Evolutionary conservation across 768 basidiomycete genomes (phyloP).

Genomic region (Tricholoma saponaceum): DNA sequence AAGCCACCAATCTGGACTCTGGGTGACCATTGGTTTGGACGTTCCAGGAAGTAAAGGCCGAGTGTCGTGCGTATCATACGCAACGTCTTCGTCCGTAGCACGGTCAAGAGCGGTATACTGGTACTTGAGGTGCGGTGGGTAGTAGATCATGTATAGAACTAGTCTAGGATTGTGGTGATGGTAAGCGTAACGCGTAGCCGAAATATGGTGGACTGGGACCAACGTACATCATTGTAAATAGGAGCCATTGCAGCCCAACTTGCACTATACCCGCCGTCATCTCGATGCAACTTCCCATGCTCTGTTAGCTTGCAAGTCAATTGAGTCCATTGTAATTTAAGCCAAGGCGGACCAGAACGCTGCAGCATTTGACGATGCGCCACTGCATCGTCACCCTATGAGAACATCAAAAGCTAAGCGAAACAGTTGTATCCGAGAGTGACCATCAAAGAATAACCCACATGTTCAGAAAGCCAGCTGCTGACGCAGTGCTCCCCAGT

Average conservation of each 20-base stretch:
- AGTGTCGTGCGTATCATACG: slow-evolving; percentile 32
- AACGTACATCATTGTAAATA: slow-evolving; percentile 81
- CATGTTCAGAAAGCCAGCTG: slow-evolving; percentile 85
- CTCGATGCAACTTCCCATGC: slow-evolving; percentile 68
- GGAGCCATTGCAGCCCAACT: slow-evolving; percentile 76
- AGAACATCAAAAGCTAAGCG: slow-evolving; percentile 8
- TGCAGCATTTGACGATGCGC: slow-evolving; percentile 78
- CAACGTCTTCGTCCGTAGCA: slow-evolving; percentile 24
- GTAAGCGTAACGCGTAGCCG: background rate
- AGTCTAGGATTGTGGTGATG: slow-evolving; percentile 48
- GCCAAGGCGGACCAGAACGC: slow-evolving; percentile 53
- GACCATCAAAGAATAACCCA: slow-evolving; percentile 25
- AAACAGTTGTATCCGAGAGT: background rate
- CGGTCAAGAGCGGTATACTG: background rate
- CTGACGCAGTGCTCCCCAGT: slow-evolving; percentile 81
- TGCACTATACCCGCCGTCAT: slow-evolving; percentile 80
- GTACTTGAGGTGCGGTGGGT: slow-evolving; percentile 81
- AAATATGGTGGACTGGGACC: background rate
- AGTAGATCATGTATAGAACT: slow-evolving; percentile 89
- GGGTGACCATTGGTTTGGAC: slow-evolving; percentile 24
- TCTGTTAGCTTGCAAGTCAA: slow-evolving; percentile 35
- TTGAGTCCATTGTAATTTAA: background rate
- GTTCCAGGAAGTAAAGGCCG: slow-evolving; percentile 24
- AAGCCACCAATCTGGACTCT: slow-evolving; percentile 71
- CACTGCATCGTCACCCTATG: slow-evolving; percentile 81